Base-by-base conservation (phyloP, 495 filamentous ascomycete genomes). In the Annulohypoxylon bovei region DNA sequence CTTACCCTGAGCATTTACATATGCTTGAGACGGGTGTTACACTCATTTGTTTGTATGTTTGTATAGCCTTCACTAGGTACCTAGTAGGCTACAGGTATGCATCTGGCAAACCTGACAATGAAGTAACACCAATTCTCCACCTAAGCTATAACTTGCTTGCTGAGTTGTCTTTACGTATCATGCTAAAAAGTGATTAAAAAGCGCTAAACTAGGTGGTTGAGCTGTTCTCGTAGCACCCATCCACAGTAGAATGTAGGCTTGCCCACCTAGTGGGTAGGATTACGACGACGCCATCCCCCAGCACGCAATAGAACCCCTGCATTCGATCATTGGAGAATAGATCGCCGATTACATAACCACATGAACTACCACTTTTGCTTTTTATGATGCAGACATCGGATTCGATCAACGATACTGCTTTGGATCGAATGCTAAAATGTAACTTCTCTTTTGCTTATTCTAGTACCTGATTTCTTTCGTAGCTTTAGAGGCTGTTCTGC, bases 241-340 rank as follows among this genome's bases (percentile, higher is more conserved):
- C 3, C n/a, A n/a, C n/a, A n/a, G n/a, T 4, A 1, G 20, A 42
- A 16, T n/a, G 39, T 18, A 18, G 9, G 4, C 5, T 14, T 7
- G 25, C 27, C 47, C 47, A 18, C 49, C 16, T 33, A 33, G 28
- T 53, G n/a, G 27, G 20, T 20, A 7, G 49, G 18, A n/a, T 18
- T 53, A 32, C 16, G 53, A 65, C 55, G 53, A 23, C 60, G 35
- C 61, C 54, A 65, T 46, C 37, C 23, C 44, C 18, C 44, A 72
- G 69, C 69, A 72, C 69, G 69, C 58, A 57, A 72, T 72, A 9
- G 14, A 1, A 68, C 59, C 69, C 69, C 62, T 72, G 69, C 23
- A 62, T 63, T 62, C 22, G 57, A 18, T 54, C 58, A 72, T 72
- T 46, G 57, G 64, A 50, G 57, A 53, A 53, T 7, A 11, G 16